Evolutionary conservation across 805 yeast genomes (phyloP).

Genomic region (Candida glaebosa): DNA sequence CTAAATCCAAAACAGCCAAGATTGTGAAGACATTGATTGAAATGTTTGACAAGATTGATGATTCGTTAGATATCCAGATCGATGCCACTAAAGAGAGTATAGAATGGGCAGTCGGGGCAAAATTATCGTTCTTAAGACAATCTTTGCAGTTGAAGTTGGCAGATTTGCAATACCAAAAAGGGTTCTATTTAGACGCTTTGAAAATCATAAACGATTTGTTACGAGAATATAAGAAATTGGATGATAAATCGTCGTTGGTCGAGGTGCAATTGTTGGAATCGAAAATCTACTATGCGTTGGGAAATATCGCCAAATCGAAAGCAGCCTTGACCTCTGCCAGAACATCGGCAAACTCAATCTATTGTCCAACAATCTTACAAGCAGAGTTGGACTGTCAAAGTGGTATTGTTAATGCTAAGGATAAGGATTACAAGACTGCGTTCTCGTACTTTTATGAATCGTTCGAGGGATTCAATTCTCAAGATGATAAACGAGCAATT

Average conservation of each 20-base stretch:
- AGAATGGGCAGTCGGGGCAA: slow-evolving; percentile 81
- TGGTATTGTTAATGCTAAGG: slow-evolving; percentile 95
- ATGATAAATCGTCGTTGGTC: slow-evolving; percentile 91
- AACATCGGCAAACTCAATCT: slow-evolving; percentile 95
- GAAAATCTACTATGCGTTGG: slow-evolving; percentile 83
- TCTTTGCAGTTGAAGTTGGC: slow-evolving; percentile 82
- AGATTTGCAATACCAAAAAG: slow-evolving; percentile 64
- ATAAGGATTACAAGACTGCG: slow-evolving; percentile 94
- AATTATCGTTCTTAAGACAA: slow-evolving; percentile 85
- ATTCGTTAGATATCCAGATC: slow-evolving; percentile 67
- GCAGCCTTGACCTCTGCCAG: slow-evolving; percentile 94
- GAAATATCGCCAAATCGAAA: slow-evolving; percentile 86
- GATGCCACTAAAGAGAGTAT: slow-evolving; percentile 72
- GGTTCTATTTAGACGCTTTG: slow-evolving; percentile 65
- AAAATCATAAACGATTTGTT: slow-evolving; percentile 68
- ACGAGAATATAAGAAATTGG: slow-evolving; percentile 85
- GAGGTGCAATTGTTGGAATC: slow-evolving; percentile 93
- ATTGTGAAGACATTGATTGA: slow-evolving; percentile 81
- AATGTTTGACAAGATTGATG: slow-evolving; percentile 60
- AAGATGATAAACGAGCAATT: slow-evolving; percentile 57
- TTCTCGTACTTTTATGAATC: slow-evolving; percentile 93
- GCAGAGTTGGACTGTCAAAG: slow-evolving; percentile 95
- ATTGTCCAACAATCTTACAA: slow-evolving; percentile 89
- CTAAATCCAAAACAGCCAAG: slow-evolving; percentile 94
- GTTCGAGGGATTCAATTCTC: slow-evolving; percentile 82